A percentile compares a stretch with the other conserved stretches of the same genome.
Conservation (phyloP, 305 asterid species). For the Fraxinus latifolia region DNA sequence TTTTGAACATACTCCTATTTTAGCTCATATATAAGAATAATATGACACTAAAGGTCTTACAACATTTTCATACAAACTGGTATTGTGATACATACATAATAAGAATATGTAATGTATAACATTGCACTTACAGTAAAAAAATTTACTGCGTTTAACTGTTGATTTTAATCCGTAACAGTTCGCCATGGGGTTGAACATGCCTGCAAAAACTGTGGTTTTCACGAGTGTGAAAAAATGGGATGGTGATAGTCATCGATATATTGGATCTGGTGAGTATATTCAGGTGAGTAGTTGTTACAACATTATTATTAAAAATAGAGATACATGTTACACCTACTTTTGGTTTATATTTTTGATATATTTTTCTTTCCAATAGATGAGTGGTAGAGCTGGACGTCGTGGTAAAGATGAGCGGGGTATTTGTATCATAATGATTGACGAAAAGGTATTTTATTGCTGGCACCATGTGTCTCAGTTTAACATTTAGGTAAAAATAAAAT, state of each 20-base stretch:
- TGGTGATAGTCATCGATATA: conserved; percentile 93
- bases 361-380: conserved; percentile 60
- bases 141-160: conserved; percentile 14
- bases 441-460: conserved; percentile 48
- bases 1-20: neutral
- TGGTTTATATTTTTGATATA: conserved; percentile 25
- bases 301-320: neutral
- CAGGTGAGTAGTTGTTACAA: conserved; percentile 59
- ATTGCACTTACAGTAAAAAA: neutral
- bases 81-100: neutral
- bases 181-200: conserved; percentile 99
- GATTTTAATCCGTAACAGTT: conserved; percentile 46
- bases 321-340: conserved; percentile 17
- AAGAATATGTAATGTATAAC: neutral
- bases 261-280: conserved; percentile 97
- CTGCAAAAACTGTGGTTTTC: conserved; percentile 97
- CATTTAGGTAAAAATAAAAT: neutral
- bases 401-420: conserved; percentile 98
- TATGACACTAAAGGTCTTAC: neutral
- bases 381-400: conserved; percentile 99
- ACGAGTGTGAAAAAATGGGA: conserved; percentile 95
- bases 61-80: neutral
- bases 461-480: neutral
- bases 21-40: too few relatives aligned
- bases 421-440: conserved; percentile 93